Percentiles rank a stretch among this genome's conserved stretches.
These are phyloP conservation scores for Cytospora piceae DNA, from an alignment of 2,329 filamentous ascomycete genomes.

Conservation along the genomic window DNA sequence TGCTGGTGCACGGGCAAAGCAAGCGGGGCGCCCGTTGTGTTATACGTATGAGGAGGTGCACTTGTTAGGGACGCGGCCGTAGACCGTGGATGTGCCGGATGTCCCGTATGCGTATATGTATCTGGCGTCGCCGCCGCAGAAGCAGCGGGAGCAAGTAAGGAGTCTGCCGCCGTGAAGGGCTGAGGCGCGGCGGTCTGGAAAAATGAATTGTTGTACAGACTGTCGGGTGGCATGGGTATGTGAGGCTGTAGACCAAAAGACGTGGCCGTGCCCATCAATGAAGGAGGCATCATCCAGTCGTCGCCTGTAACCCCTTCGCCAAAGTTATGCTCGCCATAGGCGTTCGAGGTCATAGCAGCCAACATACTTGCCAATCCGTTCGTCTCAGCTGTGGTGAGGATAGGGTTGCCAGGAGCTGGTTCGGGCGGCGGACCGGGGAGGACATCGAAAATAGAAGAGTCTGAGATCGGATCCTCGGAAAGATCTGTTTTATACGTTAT, in stretches of 20 bases:
- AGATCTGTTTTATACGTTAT: slow-evolving; percentile 9
- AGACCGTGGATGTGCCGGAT: slow-evolving; percentile 14
- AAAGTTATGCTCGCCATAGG: slow-evolving; percentile 43
- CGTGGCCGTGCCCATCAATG: slow-evolving; percentile 67
- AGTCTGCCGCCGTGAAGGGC: slow-evolving; percentile 9
- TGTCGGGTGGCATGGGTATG: slow-evolving; percentile 34
- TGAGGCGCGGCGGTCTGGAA: slow-evolving; percentile 35
- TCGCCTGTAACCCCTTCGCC: slow-evolving; percentile 56
- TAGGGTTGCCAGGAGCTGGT: slow-evolving; percentile 65
- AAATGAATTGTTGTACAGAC: slow-evolving; percentile 35
- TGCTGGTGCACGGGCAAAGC: slow-evolving; percentile 35
- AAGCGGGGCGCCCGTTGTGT: slow-evolving; percentile 8
- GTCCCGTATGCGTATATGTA: slow-evolving; percentile 14
- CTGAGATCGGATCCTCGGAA: slow-evolving; percentile 18
- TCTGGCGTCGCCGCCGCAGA: slow-evolving; percentile 13
- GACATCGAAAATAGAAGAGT: slow-evolving; percentile 37
- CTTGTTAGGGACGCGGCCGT: background rate
- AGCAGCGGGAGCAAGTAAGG: slow-evolving; percentile 16
- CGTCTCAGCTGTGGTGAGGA: slow-evolving; percentile 62
- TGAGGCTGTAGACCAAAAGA: slow-evolving; percentile 60
- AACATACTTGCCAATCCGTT: slow-evolving; percentile 63
- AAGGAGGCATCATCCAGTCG: slow-evolving; percentile 63
- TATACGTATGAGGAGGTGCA: slow-evolving; percentile 8
- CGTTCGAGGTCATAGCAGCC: slow-evolving; percentile 55
- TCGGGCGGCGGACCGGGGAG: slow-evolving; percentile 60